Evolutionary conservation across 1,284 basidiomycete species (phyloP).

Genomic region (Inonotus hispidus): DNA sequence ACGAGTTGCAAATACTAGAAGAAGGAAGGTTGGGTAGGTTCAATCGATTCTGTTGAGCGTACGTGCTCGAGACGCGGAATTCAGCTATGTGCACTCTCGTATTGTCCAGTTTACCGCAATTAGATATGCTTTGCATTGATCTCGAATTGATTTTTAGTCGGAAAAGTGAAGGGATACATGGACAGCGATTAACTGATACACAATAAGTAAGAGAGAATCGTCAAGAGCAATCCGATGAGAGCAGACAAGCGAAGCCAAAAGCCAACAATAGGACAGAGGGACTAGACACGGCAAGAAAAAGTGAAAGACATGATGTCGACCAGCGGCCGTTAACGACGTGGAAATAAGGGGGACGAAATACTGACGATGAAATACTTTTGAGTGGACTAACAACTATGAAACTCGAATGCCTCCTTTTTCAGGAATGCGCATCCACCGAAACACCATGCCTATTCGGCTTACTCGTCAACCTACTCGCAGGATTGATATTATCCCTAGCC

Average conservation of each 20-base stretch:
- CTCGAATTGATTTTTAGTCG: background rate
- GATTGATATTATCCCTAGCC: background rate
- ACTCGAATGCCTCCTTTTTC: background rate
- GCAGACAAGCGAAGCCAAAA: background rate
- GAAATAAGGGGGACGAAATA: no score
- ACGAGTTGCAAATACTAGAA: background rate
- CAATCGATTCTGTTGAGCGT: background rate
- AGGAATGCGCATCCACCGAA: background rate
- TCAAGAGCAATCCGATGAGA: background rate
- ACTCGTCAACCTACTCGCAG: conserved; percentile 23
- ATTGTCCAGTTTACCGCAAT: no score
- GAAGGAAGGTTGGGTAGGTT: background rate
- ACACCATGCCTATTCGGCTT: background rate
- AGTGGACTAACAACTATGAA: no score
- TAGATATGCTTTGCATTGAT: background rate
- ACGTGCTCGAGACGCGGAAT: no score
- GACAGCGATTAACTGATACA: conserved; percentile 1
- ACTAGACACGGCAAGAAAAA: background rate
- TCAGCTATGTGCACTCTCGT: no score
- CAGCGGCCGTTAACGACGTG: background rate
- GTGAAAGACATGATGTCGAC: background rate
- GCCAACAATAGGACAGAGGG: background rate
- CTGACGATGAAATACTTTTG: no score
- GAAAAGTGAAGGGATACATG: background rate
- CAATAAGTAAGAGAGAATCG: background rate